Evolutionary conservation across 345 rosid genomes (phyloP), one percentile per base, ranked within the genome.

Genomic region (Syzygium aqueum): DNA sequence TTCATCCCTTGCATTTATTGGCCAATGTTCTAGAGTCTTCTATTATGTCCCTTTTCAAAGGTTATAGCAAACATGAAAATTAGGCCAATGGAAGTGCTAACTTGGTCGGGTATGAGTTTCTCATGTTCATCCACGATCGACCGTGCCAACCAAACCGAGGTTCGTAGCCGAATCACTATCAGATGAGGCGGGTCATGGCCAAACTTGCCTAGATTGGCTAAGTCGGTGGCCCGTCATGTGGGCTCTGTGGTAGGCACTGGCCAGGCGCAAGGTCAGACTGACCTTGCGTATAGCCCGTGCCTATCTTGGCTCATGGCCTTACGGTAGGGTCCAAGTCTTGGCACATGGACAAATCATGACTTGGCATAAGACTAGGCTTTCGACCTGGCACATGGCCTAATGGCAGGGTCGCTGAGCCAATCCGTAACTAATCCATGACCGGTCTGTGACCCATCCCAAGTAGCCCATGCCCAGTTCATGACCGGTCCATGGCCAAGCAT

Each of bases 231-330:
- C 61, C 23, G 23, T 56, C 5, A 0, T 56, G 37, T 33, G 37
- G 0, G 61, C 11, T 12, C 1, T 27, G 23, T 22, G 12, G 12
- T 2, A 3, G 3, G 12, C 1, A 56, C 11, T 56, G 1, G 12
- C 11, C 23, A 2, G 61, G 61, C 61, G 8, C 0, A 56, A 0
- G 8, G 2, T 12, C 4, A 0, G 22, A 11, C 23, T 56, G 61
- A 56, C 23, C 0, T 2, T 1, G 61, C 61, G 22, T 19, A 56
- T 2, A 27, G n/a, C n/a, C 0, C 37, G 3, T 33, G 37, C 37
- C 37, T 33, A 3, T 33, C 37, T 3, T 33, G 3, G 3, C 37
- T 33, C 37, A 3, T 33, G 37, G 37, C 37, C 37, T 33, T 33
- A 33, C 37, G 37, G 37, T 3, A 33, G 37, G 37, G 37, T 33